phyloP scores from a whole-genome alignment of 192 early-diverging fungal genomes.

The Mycoemilia scoparia region DNA sequence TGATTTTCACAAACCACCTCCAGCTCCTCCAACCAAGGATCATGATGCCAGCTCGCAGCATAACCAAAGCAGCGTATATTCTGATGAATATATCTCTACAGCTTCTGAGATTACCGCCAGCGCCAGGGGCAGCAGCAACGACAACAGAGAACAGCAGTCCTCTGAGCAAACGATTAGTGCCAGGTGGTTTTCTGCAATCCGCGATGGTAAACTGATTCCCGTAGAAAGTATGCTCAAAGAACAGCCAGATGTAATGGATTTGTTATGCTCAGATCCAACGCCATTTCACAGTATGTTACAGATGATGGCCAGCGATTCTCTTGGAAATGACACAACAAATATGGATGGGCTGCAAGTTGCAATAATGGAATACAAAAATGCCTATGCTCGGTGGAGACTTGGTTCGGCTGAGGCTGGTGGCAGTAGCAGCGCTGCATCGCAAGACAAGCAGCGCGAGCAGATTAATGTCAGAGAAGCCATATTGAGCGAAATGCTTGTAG shows the following conservation, averaged over 20 bases:
- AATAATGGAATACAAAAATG: constrained; percentile 32
- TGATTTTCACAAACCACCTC: no score
- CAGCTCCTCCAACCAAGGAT: constrained; percentile 13
- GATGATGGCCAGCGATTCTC: constrained; percentile 23
- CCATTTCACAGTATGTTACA: constrained; percentile 30
- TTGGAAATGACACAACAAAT: constrained; percentile 30
- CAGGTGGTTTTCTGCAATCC: constrained; percentile 33
- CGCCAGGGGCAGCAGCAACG: neutral
- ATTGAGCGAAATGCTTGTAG: constrained; percentile 28
- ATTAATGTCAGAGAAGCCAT: constrained; percentile 28
- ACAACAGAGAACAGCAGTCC: constrained; percentile 13
- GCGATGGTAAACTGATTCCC: constrained; percentile 29
- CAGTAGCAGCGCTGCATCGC: constrained; percentile 21
- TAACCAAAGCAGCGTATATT: constrained; percentile 6
- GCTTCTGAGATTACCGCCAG: constrained; percentile 3
- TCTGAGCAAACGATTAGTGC: no score
- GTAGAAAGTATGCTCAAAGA: constrained; percentile 28
- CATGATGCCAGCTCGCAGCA: constrained; percentile 6
- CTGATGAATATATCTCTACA: neutral
- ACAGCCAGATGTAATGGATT: constrained; percentile 23
- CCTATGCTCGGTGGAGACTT: constrained; percentile 28
- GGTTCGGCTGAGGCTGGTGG: constrained; percentile 21
- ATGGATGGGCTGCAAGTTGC: constrained; percentile 36
- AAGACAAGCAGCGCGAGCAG: constrained; percentile 26
- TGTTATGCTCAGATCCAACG: constrained; percentile 26